phyloP scores from a whole-genome alignment of 2,329 filamentous ascomycete genomes.

The Coccinonectria pachysandricola region DNA sequence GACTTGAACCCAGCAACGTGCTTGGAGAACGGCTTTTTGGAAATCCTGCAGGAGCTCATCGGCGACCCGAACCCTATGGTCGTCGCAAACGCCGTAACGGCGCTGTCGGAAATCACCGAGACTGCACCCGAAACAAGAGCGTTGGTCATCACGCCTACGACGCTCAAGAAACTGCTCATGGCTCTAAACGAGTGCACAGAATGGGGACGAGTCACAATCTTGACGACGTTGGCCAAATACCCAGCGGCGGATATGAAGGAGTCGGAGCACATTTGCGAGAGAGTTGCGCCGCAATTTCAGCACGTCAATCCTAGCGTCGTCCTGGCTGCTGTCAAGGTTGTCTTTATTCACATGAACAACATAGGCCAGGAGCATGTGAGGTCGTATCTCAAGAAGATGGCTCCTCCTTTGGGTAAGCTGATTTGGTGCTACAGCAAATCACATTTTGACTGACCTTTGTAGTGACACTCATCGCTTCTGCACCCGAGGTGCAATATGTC shows the following conservation, averaged over 20 bases:
- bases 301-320: constrained; percentile 97
- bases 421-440: too few species aligned
- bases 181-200: constrained; percentile 97
- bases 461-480: constrained; percentile 93
- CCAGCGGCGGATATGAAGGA: constrained; percentile 82
- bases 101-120: constrained; percentile 83
- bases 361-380: constrained; percentile 68
- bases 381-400: constrained; percentile 97
- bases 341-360: constrained; percentile 90
- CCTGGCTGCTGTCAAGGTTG: constrained; percentile 91
- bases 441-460: too few species aligned
- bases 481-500: constrained; percentile 95
- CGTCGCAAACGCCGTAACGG: constrained; percentile 92
- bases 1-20: constrained; percentile 89
- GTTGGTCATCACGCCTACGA: constrained; percentile 69
- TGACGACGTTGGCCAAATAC: constrained; percentile 84
- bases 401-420: constrained; percentile 70
- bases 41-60: constrained; percentile 88
- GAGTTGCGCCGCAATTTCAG: constrained; percentile 93
- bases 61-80: constrained; percentile 99
- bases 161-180: constrained; percentile 90
- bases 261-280: constrained; percentile 94
- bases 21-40: constrained; percentile 92
- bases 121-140: constrained; percentile 84
- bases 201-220: constrained; percentile 91